These are phyloP conservation scores for Lepiota subincarnata DNA, from an alignment of 768 basidiomycete genomes.

Conservation along the genomic window DNA sequence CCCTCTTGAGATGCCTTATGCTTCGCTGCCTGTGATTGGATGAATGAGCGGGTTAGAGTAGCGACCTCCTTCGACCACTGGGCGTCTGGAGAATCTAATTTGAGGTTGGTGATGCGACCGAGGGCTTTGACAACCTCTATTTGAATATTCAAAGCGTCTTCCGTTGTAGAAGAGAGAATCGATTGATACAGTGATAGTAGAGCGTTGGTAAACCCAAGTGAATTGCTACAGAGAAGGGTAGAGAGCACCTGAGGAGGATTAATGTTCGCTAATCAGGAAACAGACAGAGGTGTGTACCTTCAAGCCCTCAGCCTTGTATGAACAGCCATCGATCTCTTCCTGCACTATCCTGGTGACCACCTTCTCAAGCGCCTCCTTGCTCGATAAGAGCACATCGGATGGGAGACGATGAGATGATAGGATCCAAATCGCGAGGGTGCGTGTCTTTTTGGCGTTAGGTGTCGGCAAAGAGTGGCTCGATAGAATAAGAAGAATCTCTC, in stretches of 20 bases:
- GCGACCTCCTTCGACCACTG: constrained; percentile 2
- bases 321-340: constrained; percentile 3
- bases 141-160: not conserved
- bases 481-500: constrained; percentile 41
- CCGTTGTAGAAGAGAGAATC: not conserved
- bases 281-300: not conserved
- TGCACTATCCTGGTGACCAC: not conserved
- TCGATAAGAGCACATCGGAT: constrained; percentile 25
- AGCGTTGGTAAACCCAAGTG: not conserved
- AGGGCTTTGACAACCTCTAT: constrained; percentile 4
- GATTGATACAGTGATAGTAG: not conserved
- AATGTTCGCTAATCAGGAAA: not conserved
- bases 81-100: not conserved
- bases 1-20: constrained; percentile 19
- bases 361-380: not conserved
- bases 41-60: not conserved
- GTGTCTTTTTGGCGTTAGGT: constrained; percentile 39
- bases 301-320: not conserved
- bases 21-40: constrained; percentile 4
- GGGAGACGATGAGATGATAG: constrained; percentile 49
- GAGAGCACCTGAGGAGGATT: not conserved
- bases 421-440: constrained; percentile 45
- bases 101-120: constrained; percentile 1
- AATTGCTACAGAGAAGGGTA: not conserved
- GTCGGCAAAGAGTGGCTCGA: constrained; percentile 29